A percentile compares a stretch with the other conserved stretches of the same genome.
phyloP scores from a whole-genome alignment of 805 yeast species.

The Candida germanica region DNA sequence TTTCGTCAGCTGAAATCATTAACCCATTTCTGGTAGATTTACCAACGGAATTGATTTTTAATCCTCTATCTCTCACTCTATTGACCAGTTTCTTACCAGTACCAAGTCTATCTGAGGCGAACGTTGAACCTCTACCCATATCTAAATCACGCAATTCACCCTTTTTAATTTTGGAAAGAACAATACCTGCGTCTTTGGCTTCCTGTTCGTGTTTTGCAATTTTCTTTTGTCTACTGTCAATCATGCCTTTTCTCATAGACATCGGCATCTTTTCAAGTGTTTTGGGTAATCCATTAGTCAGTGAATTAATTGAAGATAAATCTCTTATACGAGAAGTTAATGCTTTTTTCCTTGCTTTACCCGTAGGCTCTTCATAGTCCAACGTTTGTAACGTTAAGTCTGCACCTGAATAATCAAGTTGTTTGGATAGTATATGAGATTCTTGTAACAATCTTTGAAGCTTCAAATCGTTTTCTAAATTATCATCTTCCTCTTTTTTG shows the following conservation, averaged over 20 bases:
- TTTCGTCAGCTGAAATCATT: slow-evolving; percentile 63
- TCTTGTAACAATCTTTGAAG: slow-evolving; percentile 67
- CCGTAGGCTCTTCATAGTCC: slow-evolving; percentile 60
- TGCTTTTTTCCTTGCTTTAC: slow-evolving; percentile 66
- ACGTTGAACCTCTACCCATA: slow-evolving; percentile 52
- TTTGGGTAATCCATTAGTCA: slow-evolving; percentile 40
- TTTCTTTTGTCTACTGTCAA: slow-evolving; percentile 51
- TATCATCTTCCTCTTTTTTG: slow-evolving; percentile 43
- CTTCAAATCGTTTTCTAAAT: slow-evolving; percentile 67
- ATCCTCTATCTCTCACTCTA: slow-evolving; percentile 66
- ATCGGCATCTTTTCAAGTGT: slow-evolving; percentile 82
- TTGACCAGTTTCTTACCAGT: slow-evolving; percentile 36
- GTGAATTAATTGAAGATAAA: slow-evolving; percentile 40
- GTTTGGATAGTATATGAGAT: slow-evolving; percentile 58
- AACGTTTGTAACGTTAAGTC: slow-evolving; percentile 62
- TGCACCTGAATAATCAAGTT: slow-evolving; percentile 57
- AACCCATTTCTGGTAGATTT: slow-evolving; percentile 76
- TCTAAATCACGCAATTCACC: slow-evolving; percentile 61
- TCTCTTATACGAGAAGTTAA: slow-evolving; percentile 54
- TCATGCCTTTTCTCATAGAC: slow-evolving; percentile 82
- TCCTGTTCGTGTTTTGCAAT: slow-evolving; percentile 62
- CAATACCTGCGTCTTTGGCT: slow-evolving; percentile 87
- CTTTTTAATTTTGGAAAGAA: slow-evolving; percentile 68
- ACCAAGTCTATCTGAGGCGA: slow-evolving; percentile 52
- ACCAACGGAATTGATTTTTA: slow-evolving; percentile 75